These are phyloP conservation scores for Plasmodium reichenowi DNA, from an alignment of 169 alveolate species.

Conservation along the genomic window DNA sequence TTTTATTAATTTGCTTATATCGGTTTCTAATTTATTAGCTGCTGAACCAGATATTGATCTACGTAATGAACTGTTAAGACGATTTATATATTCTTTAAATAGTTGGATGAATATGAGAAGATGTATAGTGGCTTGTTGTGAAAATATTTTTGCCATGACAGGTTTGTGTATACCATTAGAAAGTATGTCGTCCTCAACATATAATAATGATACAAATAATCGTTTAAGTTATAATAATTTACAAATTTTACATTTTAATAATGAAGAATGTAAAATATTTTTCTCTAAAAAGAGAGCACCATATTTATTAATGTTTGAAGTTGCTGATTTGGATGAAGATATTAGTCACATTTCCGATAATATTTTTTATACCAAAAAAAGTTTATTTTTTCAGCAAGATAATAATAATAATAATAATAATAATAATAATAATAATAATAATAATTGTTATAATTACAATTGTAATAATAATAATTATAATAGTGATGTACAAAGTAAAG, in stretches of 20 bases:
- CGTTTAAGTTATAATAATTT: slow-evolving; percentile 54
- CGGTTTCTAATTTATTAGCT: slow-evolving; percentile 81
- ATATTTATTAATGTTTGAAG: slow-evolving; percentile 88
- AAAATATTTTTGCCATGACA: slow-evolving; percentile 85
- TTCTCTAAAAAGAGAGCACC: slow-evolving; percentile 91
- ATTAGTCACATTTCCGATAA: slow-evolving; percentile 63
- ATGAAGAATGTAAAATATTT: slow-evolving; percentile 88
- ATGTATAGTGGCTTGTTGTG: slow-evolving; percentile 87
- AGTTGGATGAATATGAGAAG: slow-evolving; percentile 89
- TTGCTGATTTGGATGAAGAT: slow-evolving; percentile 92
- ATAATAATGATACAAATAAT: background rate
- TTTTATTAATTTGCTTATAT: slow-evolving; percentile 83
- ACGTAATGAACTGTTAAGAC: slow-evolving; percentile 76
- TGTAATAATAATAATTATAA: slow-evolving; percentile 5
- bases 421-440: background rate
- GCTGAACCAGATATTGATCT: slow-evolving; percentile 84
- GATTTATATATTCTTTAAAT: slow-evolving; percentile 82
- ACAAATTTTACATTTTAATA: slow-evolving; percentile 86
- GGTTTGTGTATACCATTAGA: slow-evolving; percentile 88
- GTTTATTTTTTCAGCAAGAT: background rate
- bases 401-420: background rate
- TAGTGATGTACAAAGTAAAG: slow-evolving; percentile 4
- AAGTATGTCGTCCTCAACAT: slow-evolving; percentile 35
- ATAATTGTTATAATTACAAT: background rate
- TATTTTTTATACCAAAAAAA: slow-evolving; percentile 45